Base-by-base conservation (phyloP, 73 alveolate species). In the Tetrahymena elliotti region DNA sequence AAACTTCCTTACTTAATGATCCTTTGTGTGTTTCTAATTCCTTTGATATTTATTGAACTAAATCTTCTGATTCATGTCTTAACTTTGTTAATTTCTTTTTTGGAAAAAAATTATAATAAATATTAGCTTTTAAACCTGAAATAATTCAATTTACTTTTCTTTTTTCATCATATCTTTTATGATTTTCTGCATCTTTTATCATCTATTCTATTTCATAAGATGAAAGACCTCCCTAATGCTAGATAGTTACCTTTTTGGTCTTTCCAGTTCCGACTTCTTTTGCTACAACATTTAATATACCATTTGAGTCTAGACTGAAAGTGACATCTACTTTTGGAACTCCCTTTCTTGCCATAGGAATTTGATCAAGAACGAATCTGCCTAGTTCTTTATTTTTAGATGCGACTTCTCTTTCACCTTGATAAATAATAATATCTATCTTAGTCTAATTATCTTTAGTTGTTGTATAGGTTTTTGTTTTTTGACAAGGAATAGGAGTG, bases 371-470 rank as follows among this genome's bases (percentile, higher is more conserved):
- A 16, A 10, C 22, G 38, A 68, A 93, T 93, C 84, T 83, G 22
- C 95, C 95, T 35, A 93, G 31, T 38, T 53, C 40, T 38, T 93
- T 93, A 93, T 93, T 93, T 35, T 38, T 53, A 20, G 83, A 53
- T 11, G 84, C 95, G 35, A 93, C 83, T 39, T 93, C 84, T 93
- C 95, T 93, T 38, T 93, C 95, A 22, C 95, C 95, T 93, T 37
- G 37, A 93, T 93, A 93, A 34, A 93, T 93, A 53, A 53, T 38
- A 22, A 37, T 53, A 38, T 34, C 84, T 36, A 93, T 53, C 38
- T 68, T 53, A 13, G 95, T 53, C 5, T 93, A 9, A 93, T 93
- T 18, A 38, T 93, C 95, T 22, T 93, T 93, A 13, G 84, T 38
- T 35, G 33, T 22, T 6, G 83, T 93, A 54, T 93, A 95, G 18